Evolutionary conservation across 73 alveolate species (phyloP).

Genomic region (Tetrahymena thermophila): DNA sequence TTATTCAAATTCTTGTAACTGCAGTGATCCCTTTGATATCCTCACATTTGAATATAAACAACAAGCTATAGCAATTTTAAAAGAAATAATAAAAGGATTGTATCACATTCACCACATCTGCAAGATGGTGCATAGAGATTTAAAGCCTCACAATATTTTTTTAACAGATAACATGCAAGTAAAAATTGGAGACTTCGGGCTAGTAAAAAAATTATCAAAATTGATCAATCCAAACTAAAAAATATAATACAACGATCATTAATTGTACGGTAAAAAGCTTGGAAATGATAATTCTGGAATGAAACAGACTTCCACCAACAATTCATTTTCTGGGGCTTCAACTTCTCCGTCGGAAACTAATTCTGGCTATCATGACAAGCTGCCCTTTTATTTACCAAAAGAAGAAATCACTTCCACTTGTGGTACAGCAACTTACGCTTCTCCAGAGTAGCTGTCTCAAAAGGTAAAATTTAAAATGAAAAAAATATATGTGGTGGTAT

Average conservation of each 20-base stretch:
- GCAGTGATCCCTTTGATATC: background rate
- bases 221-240: background rate
- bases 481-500: no score
- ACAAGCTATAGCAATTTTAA: constrained; percentile 7
- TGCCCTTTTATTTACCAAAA: background rate
- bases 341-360: background rate
- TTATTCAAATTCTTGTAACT: background rate
- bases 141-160: constrained; percentile 31
- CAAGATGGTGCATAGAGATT: constrained; percentile 32
- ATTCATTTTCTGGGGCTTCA: background rate
- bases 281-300: background rate
- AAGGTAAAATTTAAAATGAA: background rate
- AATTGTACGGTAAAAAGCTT: background rate
- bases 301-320: background rate
- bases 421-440: background rate
- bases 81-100: constrained; percentile 22
- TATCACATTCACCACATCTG: constrained; percentile 23
- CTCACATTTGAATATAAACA: background rate
- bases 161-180: constrained; percentile 18
- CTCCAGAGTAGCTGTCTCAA: background rate
- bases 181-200: constrained; percentile 36
- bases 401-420: background rate
- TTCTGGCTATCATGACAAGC: background rate
- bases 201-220: constrained; percentile 4
- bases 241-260: background rate